These are phyloP conservation scores for Tricholoma bakamatsutake DNA, from an alignment of 768 basidiomycete species.

Conservation along the genomic window DNA sequence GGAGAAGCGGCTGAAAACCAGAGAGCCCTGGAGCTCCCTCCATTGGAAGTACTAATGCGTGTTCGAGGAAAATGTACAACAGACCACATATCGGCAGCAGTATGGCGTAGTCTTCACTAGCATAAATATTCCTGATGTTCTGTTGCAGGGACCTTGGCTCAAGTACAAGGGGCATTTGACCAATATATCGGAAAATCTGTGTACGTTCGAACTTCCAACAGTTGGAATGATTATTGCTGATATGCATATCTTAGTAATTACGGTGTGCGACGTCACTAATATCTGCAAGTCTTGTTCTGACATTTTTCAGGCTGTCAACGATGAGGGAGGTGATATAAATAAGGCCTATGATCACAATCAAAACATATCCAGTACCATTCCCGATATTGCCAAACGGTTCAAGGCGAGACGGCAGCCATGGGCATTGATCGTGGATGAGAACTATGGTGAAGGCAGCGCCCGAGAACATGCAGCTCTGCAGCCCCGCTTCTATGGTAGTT, in stretches of 20 bases:
- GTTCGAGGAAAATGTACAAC: slow-evolving; percentile 99
- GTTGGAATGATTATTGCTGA: neutral
- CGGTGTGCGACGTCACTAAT: slow-evolving; percentile 34
- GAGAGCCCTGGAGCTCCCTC: slow-evolving; percentile 67
- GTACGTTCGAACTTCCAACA: slow-evolving; percentile 43
- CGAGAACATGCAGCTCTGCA: slow-evolving; percentile 97
- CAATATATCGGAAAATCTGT: slow-evolving; percentile 93
- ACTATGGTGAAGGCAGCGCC: slow-evolving; percentile 97
- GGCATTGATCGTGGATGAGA: slow-evolving; percentile 93
- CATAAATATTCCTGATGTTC: slow-evolving; percentile 2
- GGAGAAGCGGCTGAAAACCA: slow-evolving; percentile 35
- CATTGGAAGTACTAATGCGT: slow-evolving; percentile 80
- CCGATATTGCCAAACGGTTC: slow-evolving; percentile 84
- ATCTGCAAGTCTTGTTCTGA: neutral
- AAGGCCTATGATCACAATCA: slow-evolving; percentile 77
- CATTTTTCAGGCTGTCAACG: slow-evolving; percentile 70
- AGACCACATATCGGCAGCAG: slow-evolving; percentile 96
- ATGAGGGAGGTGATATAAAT: slow-evolving; percentile 92
- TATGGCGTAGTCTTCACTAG: slow-evolving; percentile 27
- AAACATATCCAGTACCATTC: slow-evolving; percentile 71
- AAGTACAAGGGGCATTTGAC: slow-evolving; percentile 98
- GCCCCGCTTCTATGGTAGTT: slow-evolving; percentile 84
- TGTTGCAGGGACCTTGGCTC: slow-evolving; percentile 83
- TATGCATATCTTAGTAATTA: slow-evolving; percentile 58
- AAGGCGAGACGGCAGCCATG: slow-evolving; percentile 82